Percentiles rank a stretch among this genome's conserved stretches.
Conservation (phyloP, 768 basidiomycete genomes). For the Amanita rubescens region DNA sequence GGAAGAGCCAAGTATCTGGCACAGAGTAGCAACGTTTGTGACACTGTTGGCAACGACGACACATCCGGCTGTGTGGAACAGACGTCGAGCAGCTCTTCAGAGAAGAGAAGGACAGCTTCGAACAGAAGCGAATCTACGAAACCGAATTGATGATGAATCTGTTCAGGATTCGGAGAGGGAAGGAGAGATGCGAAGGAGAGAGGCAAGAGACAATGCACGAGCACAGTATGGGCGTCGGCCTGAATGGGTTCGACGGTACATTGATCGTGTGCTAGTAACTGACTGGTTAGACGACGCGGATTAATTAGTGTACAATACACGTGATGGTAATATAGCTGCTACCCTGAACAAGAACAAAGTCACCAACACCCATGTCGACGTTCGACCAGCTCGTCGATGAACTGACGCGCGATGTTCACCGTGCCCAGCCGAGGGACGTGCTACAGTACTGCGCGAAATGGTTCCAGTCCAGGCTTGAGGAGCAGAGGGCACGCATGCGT, state of each 20-base stretch:
- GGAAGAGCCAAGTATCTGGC: constrained; percentile 40
- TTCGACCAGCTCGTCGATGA: constrained; percentile 80
- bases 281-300: constrained; percentile 68
- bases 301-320: constrained; percentile 17
- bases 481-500: constrained; percentile 70
- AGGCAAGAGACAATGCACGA: constrained; percentile 36
- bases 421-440: constrained; percentile 83
- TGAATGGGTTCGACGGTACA: constrained; percentile 56
- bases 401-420: constrained; percentile 77
- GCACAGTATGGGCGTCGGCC: constrained; percentile 46
- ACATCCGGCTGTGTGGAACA: constrained; percentile 72
- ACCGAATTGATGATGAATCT: constrained; percentile 19
- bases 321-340: neutral
- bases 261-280: constrained; percentile 52
- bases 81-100: constrained; percentile 49
- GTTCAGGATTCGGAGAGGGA: constrained; percentile 23
- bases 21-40: constrained; percentile 47
- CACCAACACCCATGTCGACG: constrained; percentile 45
- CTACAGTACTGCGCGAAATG: constrained; percentile 92
- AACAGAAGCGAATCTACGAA: constrained; percentile 50
- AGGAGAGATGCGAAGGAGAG: constrained; percentile 22
- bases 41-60: constrained; percentile 51
- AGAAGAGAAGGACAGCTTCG: constrained; percentile 59
- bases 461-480: constrained; percentile 86
- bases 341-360: neutral